phyloP scores from a whole-genome alignment of 1,284 basidiomycete species.

The Malassezia arunalokei region DNA sequence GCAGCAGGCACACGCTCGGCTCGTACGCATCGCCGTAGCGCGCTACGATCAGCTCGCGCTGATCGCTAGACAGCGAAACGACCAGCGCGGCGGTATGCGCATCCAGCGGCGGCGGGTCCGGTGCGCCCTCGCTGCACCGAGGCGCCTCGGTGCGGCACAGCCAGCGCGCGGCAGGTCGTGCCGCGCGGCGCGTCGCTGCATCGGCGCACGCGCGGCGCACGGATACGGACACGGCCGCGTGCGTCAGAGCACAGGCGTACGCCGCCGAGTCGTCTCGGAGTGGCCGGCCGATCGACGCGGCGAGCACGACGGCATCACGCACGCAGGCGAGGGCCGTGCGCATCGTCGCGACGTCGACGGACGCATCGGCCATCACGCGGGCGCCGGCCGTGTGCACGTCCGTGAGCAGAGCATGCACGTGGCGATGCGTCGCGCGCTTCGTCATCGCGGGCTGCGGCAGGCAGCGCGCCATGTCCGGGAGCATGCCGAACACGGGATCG shows the following conservation, averaged over 20 bases:
- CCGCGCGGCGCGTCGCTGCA: not conserved
- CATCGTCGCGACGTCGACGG: constrained; percentile 4
- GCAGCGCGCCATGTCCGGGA: constrained; percentile 33
- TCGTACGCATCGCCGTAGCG: constrained; percentile 47
- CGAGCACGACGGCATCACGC: not conserved
- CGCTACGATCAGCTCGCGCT: constrained; percentile 68
- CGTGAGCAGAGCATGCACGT: not conserved
- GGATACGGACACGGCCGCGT: constrained; percentile 5
- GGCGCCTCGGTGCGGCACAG: not conserved
- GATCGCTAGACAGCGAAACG: constrained; percentile 62
- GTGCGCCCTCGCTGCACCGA: not conserved
- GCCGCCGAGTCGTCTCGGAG: not conserved
- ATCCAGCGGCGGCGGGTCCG: not conserved
- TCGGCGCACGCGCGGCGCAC: constrained; percentile 12
- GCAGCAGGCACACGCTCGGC: constrained; percentile 59
- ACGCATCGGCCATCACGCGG: not conserved
- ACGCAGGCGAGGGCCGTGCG: not conserved
- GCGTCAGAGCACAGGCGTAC: not conserved
- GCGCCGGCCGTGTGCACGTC: not conserved
- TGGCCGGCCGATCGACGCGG: not conserved
- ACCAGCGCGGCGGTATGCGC: not conserved
- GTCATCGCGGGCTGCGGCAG: constrained; percentile 14
- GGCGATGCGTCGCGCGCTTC: not conserved
- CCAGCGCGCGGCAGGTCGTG: not conserved
- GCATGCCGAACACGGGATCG: constrained; percentile 33